Evolutionary conservation across 148 eudicot species (phyloP).

Genomic region (Nepenthes mirabilis): DNA sequence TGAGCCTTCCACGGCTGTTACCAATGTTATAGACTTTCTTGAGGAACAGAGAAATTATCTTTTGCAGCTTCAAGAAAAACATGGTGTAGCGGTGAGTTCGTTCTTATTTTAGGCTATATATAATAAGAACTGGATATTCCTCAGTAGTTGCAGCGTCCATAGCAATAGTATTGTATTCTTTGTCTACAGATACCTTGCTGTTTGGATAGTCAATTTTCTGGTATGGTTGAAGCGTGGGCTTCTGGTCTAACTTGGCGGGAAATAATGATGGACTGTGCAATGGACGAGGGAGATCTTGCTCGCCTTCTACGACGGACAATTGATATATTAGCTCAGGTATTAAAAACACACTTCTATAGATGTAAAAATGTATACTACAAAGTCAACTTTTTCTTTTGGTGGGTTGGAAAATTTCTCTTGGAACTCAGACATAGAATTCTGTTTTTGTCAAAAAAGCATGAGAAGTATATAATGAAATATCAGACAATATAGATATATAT

Average conservation of each 20-base stretch:
- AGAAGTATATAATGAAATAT: too few species aligned
- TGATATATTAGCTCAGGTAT: slow-evolving; percentile 83
- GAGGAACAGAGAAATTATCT: slow-evolving; percentile 74
- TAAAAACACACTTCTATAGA: not conserved
- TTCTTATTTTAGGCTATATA: not conserved
- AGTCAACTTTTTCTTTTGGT: not conserved
- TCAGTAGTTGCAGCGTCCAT: not conserved
- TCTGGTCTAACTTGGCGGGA: slow-evolving; percentile 97
- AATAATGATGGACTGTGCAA: slow-evolving; percentile 97
- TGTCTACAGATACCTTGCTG: slow-evolving; percentile 70
- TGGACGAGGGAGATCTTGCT: slow-evolving; percentile 99
- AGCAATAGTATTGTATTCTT: too few species aligned
- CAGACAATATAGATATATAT: too few species aligned
- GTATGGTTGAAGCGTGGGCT: slow-evolving; percentile 99
- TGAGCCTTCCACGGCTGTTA: slow-evolving; percentile 74
- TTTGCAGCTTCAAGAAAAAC: slow-evolving; percentile 79
- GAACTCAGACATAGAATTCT: too few species aligned
- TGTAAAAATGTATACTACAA: not conserved
- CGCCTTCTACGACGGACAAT: slow-evolving; percentile 82
- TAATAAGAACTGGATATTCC: not conserved
- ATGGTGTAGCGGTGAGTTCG: slow-evolving; percentile 56
- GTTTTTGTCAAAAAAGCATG: too few species aligned
- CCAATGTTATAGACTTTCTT: slow-evolving; percentile 42
- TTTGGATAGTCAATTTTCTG: slow-evolving; percentile 91
- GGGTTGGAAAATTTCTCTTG: not conserved